Evolutionary conservation across 495 filamentous ascomycete species (phyloP), one percentile per base, ranked within the genome.

Genomic region (Penicillium antarcticum): DNA sequence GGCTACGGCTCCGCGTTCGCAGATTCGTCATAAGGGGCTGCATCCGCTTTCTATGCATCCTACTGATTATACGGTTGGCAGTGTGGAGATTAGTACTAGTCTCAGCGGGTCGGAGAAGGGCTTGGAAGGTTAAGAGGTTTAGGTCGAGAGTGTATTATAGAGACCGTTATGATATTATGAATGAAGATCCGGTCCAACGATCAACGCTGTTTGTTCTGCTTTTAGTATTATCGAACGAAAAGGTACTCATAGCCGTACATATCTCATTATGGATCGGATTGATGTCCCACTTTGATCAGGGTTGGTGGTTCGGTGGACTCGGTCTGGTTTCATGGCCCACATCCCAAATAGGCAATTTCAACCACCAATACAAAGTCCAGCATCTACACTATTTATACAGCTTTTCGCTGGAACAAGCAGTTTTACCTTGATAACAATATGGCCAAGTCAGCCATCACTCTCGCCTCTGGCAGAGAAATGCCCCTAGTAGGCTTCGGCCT

Each of bases 401-500:
- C 21, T 23, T 23, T 23, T 23, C 21, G 21, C 21, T 23, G 21
- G 5, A 32, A 18, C 32, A 34, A 48, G 19, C 29, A 12, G 3
- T 14, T 26, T 3, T 40, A 19, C 10, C 14, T 19, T 23, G 21
- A 23, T 23, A 23, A 23, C 8, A 35, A 12, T 34, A 51, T 51
- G 48, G 13, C 19, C 11, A 51, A 51, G 31, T 51, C 55, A 31
- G 53, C 55, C 12, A 36, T 58, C 38, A 53, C 52, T 26, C 38
- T 58, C 18, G 50, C 23, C 51, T 53, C 45, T 21, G 55, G 55
- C 45, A 53, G 42, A 24, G 55, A 58, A 24, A 95, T 95, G 89
- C 89, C 89, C 63, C 79, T 88, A 65, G 89, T 95, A 63, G 89
- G 89, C 67, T 82, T 82, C 52, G 79, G 79, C 54, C 77, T 94